phyloP scores from a whole-genome alignment of 352 stramenopile species.

The Globisporangium nagaii region DNA sequence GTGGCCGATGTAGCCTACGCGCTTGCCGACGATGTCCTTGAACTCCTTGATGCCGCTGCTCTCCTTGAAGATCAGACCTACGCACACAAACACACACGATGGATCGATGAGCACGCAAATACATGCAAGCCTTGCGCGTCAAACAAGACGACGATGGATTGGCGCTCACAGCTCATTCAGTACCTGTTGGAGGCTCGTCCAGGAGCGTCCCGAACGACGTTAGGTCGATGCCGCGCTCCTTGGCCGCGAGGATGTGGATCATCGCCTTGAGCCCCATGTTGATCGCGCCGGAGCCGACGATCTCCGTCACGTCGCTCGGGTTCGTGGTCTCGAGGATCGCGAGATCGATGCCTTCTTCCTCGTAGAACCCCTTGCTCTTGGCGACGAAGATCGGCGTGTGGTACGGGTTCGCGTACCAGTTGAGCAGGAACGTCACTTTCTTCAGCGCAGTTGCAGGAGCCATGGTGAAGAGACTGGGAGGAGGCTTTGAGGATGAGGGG shows the following conservation, averaged over 20 bases:
- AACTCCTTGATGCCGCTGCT: slow-evolving; percentile 46
- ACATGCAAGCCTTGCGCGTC: no score
- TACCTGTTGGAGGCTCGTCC: slow-evolving; percentile 38
- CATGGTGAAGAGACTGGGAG: slow-evolving; percentile 11
- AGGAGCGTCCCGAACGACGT: slow-evolving; percentile 41
- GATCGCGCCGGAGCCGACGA: slow-evolving; percentile 37
- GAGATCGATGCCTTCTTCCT: slow-evolving; percentile 46
- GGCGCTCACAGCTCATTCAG: neutral
- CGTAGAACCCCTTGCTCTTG: slow-evolving; percentile 46
- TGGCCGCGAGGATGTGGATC: slow-evolving; percentile 46
- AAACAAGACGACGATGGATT: neutral
- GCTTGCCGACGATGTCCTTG: slow-evolving; percentile 49
- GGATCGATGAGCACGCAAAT: neutral
- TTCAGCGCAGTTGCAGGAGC: slow-evolving; percentile 25
- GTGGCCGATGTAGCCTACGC: slow-evolving; percentile 46
- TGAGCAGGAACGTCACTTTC: slow-evolving; percentile 45
- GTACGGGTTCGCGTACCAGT: slow-evolving; percentile 53
- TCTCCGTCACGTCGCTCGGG: slow-evolving; percentile 45
- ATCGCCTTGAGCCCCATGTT: slow-evolving; percentile 49
- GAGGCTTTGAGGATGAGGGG: neutral
- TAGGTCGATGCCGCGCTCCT: slow-evolving; percentile 43
- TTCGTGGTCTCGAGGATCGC: slow-evolving; percentile 47
- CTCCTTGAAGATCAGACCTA: slow-evolving; percentile 46
- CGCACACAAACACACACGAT: neutral
- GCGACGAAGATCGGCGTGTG: slow-evolving; percentile 50